These are phyloP conservation scores for Aegle marmelos DNA, from an alignment of 345 rosid genomes.

Conservation along the genomic window DNA sequence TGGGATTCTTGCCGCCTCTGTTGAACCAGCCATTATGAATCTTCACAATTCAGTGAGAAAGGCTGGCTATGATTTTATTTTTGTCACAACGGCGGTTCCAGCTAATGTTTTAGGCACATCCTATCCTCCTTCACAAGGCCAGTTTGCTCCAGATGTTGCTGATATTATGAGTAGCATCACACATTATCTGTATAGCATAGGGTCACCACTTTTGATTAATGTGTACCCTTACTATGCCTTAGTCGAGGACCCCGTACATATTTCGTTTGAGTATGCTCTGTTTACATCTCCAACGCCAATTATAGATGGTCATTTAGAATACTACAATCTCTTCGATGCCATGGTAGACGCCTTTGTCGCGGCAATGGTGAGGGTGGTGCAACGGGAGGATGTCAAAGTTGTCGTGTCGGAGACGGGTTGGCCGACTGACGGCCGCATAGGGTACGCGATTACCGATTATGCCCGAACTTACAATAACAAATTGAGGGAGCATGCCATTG, in stretches of 20 bases:
- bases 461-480: conserved; percentile 17
- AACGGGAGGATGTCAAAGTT: conserved; percentile 10
- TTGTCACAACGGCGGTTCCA: conserved; percentile 16
- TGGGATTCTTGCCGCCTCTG: neutral
- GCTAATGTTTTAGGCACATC: conserved; percentile 9
- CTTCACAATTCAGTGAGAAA: conserved; percentile 14
- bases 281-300: conserved; percentile 10
- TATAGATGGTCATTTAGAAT: conserved; percentile 11
- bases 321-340: conserved; percentile 23
- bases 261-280: conserved; percentile 18
- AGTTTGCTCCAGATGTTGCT: conserved; percentile 1
- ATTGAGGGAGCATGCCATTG: conserved; percentile 4
- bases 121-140: conserved; percentile 23
- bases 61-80: conserved; percentile 10
- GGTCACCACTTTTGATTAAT: conserved; percentile 18
- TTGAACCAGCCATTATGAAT: conserved; percentile 12
- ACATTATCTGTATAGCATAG: neutral
- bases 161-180: conserved; percentile 5
- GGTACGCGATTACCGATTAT: conserved; percentile 1
- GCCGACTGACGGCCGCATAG: conserved; percentile 2
- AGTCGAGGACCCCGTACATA: conserved; percentile 1
- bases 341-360: conserved; percentile 24
- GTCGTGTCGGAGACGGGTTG: conserved; percentile 12
- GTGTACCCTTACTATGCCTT: conserved; percentile 17
- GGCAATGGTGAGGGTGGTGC: conserved; percentile 21